Conservation (phyloP, 768 basidiomycete genomes). For the Serendipita sp. region DNA sequence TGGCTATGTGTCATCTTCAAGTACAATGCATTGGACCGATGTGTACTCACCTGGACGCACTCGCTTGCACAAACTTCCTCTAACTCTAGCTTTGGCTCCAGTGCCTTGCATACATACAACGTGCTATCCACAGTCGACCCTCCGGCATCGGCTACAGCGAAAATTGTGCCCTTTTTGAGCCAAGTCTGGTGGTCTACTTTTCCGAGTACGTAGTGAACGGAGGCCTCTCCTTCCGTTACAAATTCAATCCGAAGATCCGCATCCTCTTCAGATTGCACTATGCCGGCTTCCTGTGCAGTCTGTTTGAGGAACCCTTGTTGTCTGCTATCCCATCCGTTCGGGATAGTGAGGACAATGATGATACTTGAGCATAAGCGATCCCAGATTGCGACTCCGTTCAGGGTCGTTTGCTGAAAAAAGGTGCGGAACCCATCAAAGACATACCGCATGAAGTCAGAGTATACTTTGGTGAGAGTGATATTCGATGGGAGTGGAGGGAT, state of each 20-base stretch:
- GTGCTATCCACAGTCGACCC: slow-evolving; percentile 6
- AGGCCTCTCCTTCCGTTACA: slow-evolving; percentile 6
- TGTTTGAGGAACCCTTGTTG: slow-evolving; percentile 2
- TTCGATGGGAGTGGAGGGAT: neutral
- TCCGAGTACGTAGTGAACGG: slow-evolving; percentile 5
- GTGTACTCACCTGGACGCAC: slow-evolving; percentile 5
- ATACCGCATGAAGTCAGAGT: slow-evolving; percentile 1
- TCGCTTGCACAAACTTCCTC: slow-evolving; percentile 7
- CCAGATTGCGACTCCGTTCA: slow-evolving; percentile 6
- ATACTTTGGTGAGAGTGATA: slow-evolving; percentile 9
- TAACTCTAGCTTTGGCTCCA: neutral
- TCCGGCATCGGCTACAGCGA: slow-evolving; percentile 3
- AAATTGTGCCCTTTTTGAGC: neutral
- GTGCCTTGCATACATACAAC: neutral
- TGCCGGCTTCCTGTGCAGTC: neutral
- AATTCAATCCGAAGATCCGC: neutral
- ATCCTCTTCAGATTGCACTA: neutral
- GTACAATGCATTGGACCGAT: too few species aligned
- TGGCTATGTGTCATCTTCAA: neutral
- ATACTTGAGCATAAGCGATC: neutral
- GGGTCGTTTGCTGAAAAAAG: neutral
- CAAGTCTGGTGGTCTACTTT: neutral
- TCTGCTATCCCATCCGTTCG: slow-evolving; percentile 1
- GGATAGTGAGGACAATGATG: slow-evolving; percentile 22
- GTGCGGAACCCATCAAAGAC: neutral